Percentiles rank a stretch among this genome's conserved stretches.
Evolutionary conservation across 495 filamentous ascomycete species (phyloP).

Genomic region (Annulohypoxylon bovei): DNA sequence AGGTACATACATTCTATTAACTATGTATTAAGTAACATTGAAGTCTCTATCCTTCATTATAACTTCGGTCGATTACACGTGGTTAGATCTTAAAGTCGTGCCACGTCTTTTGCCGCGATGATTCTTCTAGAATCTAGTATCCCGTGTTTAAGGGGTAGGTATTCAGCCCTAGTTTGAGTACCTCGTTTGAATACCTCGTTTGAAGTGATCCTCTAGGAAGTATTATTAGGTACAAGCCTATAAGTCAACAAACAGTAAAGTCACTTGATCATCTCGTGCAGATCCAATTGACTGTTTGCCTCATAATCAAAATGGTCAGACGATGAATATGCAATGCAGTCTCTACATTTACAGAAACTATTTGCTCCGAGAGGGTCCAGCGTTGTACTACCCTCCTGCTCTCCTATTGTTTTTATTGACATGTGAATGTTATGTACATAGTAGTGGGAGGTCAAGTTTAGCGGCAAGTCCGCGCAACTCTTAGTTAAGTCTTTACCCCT

Average conservation of each 20-base stretch:
- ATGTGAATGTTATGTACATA: constrained; percentile 24
- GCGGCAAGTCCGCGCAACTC: constrained; percentile 16
- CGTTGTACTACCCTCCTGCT: constrained; percentile 2
- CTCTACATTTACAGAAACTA: constrained; percentile 5
- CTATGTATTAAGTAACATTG: no score
- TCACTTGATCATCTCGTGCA: constrained; percentile 19
- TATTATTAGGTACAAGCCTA: background rate
- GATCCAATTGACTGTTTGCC: constrained; percentile 27
- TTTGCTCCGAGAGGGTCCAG: background rate
- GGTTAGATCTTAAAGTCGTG: background rate
- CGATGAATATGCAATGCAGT: constrained; percentile 30
- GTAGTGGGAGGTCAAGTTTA: background rate
- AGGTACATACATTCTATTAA: no score
- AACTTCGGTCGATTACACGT: background rate
- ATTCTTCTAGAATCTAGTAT: constrained; percentile 2
- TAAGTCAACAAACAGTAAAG: constrained; percentile 1
- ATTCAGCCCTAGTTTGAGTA: background rate
- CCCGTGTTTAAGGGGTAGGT: background rate
- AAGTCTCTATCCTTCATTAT: background rate
- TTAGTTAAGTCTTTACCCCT: constrained; percentile 18
- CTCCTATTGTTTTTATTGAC: constrained; percentile 20
- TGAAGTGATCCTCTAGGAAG: constrained; percentile 16
- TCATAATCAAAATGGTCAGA: constrained; percentile 25
- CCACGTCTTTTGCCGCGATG: background rate
- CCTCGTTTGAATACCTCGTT: background rate